Evolutionary conservation across 345 rosid species (phyloP).

Genomic region (Arabis hirsuta): DNA sequence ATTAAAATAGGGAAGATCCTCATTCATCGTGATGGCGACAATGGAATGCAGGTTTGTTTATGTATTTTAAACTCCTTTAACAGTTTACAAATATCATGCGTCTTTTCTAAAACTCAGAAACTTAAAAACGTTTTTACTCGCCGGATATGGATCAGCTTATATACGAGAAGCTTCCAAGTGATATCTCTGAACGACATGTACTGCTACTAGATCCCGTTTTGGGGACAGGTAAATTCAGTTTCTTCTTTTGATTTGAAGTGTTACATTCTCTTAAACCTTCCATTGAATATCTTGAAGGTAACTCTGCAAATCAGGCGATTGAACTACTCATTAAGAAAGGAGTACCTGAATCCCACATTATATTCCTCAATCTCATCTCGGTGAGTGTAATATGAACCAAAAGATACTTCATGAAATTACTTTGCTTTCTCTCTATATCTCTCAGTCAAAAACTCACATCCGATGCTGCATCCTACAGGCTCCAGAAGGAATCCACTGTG

Average conservation of each 20-base stretch:
- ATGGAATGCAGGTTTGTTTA: conserved; percentile 80
- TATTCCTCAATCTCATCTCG: conserved; percentile 91
- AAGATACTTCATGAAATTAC: conserved; percentile 5
- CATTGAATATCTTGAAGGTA: conserved; percentile 57
- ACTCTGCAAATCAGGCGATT: conserved; percentile 94
- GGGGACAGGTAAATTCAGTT: conserved; percentile 68
- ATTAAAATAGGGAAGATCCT: conserved; percentile 98
- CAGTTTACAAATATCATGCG: conserved; percentile 15
- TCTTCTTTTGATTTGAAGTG: conserved; percentile 4
- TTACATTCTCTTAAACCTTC: neutral
- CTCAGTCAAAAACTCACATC: conserved; percentile 5
- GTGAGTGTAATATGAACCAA: conserved; percentile 52
- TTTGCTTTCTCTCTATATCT: neutral
- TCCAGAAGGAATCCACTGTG: conserved; percentile 96
- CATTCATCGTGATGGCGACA: conserved; percentile 97
- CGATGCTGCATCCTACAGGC: conserved; percentile 55
- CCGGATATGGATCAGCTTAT: conserved; percentile 58
- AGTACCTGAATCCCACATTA: conserved; percentile 95
- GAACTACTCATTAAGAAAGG: conserved; percentile 86
- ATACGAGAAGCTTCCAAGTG: conserved; percentile 96
- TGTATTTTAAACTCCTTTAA: neutral
- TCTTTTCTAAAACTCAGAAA: neutral
- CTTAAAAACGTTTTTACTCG: neutral
- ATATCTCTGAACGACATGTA: conserved; percentile 94
- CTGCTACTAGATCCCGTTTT: conserved; percentile 96